Base-by-base conservation (phyloP, 495 filamentous ascomycete genomes). In the Darksidea phi region DNA sequence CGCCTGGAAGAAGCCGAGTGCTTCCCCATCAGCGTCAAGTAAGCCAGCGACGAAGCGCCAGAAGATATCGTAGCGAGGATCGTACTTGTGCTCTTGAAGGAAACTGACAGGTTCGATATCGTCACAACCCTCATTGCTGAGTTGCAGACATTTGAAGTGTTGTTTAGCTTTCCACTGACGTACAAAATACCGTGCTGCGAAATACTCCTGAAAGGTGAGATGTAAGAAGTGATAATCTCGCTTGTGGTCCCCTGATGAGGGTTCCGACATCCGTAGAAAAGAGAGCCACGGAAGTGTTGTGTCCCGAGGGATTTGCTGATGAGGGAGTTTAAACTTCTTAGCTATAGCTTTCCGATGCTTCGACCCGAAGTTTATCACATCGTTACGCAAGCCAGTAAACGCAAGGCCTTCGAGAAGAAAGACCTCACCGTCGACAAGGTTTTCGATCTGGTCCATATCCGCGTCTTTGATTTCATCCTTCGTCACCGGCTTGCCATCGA, bases 181-280 rank as follows among this genome's bases (percentile, higher is more conserved):
- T 32, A 32, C 28, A 10, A 32, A 32, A 32, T 32, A 32, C 28
- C 28, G 28, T 32, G 28, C 28, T 32, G 28, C 28, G 28, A 32
- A 32, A 32, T 32, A 32, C 28, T 32, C 28, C 28, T 57, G 54
- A 57, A 48, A 57, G 21, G 54, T 57, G 1, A 57, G 37, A 21
- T 57, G 54, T 25, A 57, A 20, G 32, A 57, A 57, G 54, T 57
- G 54, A 34, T 57, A 57, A 32, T 15, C 25, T 32, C 21, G 21
- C 5, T 32, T 41, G 36, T 36, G 12, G 21, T 56, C 18, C 23
- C 45, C 24, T 18, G 32, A 13, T 20, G 36, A 43, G 8, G 25
- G 36, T 23, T 43, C 36, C 8, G 53, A 56, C 36, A 34, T 56
- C 41, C 37, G 37, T 13, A 41, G 18, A 45, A 56, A 43, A 56